Evolutionary conservation across 2,329 filamentous ascomycete genomes (phyloP).

Genomic region (Penicillium sp.): DNA sequence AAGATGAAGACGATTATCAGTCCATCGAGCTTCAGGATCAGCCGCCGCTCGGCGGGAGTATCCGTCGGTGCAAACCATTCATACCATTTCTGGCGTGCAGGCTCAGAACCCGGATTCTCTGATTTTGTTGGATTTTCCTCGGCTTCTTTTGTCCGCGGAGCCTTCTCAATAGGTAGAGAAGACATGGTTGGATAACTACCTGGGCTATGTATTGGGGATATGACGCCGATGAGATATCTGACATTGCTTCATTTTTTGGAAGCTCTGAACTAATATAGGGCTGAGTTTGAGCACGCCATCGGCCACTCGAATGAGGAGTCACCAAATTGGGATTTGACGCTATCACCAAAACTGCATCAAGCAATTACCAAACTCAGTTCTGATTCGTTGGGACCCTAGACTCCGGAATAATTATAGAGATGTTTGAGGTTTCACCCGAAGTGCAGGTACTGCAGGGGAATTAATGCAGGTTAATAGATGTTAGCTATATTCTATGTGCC

Average conservation of each 20-base stretch:
- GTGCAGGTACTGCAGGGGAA: neutral
- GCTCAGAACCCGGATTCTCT: neutral
- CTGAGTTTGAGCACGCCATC: conserved; percentile 2
- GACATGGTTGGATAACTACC: neutral
- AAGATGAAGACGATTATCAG: conserved; percentile 22
- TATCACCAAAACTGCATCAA: neutral
- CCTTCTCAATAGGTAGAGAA: conserved; percentile 8
- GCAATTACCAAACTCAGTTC: neutral
- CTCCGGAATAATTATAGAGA: neutral
- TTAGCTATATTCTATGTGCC: neutral
- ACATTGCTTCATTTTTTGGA: neutral
- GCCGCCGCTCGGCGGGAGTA: conserved; percentile 15
- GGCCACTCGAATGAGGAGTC: neutral
- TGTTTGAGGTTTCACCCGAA: neutral
- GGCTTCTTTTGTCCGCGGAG: neutral
- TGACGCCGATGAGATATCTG: neutral
- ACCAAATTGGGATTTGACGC: neutral
- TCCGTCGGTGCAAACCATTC: conserved; percentile 21
- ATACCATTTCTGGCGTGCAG: conserved; percentile 18
- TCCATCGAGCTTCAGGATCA: conserved; percentile 21
- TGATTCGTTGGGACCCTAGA: neutral
- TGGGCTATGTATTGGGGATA: neutral
- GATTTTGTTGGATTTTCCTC: neutral
- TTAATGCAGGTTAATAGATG: neutral
- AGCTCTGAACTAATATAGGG: neutral